Conservation (phyloP, 768 basidiomycete genomes). For the Hemileccinum impolitum region DNA sequence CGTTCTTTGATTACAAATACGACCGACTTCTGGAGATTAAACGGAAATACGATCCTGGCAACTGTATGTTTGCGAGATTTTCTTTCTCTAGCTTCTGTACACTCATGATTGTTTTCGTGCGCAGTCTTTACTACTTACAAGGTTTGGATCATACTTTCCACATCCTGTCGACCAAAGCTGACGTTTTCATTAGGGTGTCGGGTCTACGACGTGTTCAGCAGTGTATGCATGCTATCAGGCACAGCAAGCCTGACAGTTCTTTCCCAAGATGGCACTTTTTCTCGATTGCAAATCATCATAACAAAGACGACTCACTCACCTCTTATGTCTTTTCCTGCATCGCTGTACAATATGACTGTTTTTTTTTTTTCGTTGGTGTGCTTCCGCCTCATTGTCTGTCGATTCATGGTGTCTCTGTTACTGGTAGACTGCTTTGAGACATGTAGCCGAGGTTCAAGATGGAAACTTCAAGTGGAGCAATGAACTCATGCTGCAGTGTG, state of each 20-base stretch:
- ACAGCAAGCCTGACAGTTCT: neutral
- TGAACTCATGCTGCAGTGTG: too few relatives aligned
- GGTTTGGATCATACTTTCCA: neutral
- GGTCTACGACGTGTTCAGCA: neutral
- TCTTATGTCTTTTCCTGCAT: too few relatives aligned
- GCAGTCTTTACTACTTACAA: constrained; percentile 16
- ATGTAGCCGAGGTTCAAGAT: too few relatives aligned
- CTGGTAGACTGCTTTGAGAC: too few relatives aligned
- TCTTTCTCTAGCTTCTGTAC: neutral
- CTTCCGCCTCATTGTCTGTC: too few relatives aligned
- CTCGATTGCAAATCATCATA: too few relatives aligned
- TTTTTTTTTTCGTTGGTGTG: too few relatives aligned
- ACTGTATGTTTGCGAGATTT: constrained; percentile 6
- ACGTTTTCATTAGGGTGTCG: constrained; percentile 3
- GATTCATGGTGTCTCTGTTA: too few relatives aligned
- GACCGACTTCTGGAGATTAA: constrained; percentile 8
- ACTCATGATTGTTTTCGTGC: neutral
- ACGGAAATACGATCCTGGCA: constrained; percentile 13
- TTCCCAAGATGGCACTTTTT: too few relatives aligned
- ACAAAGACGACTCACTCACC: too few relatives aligned
- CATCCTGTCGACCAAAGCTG: neutral
- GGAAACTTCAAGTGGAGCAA: too few relatives aligned
- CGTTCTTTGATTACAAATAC: constrained; percentile 21
- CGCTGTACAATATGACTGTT: too few relatives aligned
- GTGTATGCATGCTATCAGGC: constrained; percentile 3